These are phyloP conservation scores for Backusella australiensis DNA, from an alignment of 192 early-diverging fungal species.

Conservation along the genomic window DNA sequence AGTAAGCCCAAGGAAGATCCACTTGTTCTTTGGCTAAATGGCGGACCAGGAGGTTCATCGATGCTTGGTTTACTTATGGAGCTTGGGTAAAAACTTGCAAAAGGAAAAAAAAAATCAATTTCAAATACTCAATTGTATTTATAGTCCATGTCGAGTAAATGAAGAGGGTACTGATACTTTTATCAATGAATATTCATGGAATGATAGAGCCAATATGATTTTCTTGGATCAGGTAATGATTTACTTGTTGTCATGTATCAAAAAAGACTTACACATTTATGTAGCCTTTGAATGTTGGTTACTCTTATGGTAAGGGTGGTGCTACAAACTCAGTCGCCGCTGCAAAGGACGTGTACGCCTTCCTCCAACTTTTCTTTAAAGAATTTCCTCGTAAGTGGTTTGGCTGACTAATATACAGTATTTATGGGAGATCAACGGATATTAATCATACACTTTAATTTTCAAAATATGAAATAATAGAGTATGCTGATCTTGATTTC, in stretches of 20 bases:
- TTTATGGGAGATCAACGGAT: not conserved
- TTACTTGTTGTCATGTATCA: not conserved
- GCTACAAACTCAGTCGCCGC: conserved; percentile 73
- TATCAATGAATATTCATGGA: conserved; percentile 82
- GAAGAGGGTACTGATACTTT: conserved; percentile 64
- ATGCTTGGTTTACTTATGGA: conserved; percentile 15
- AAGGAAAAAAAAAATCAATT: not conserved
- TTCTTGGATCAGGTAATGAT: conserved; percentile 71
- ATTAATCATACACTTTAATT: not conserved
- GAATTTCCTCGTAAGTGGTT: conserved; percentile 57
- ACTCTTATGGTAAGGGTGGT: conserved; percentile 70
- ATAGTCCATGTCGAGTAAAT: conserved; percentile 77
- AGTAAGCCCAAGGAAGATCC: conserved; percentile 74
- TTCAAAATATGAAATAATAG: not conserved
- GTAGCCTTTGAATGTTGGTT: conserved; percentile 86
- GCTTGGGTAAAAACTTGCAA: not conserved
- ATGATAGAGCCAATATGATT: conserved; percentile 81
- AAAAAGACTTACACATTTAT: not conserved
- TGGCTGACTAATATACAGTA: not conserved
- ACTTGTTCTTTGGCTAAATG: conserved; percentile 75
- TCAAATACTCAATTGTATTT: not conserved
- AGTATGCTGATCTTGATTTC: conserved; percentile 76
- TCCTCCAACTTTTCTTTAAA: conserved; percentile 90
- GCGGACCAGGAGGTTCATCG: conserved; percentile 75
- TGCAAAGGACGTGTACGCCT: conserved; percentile 83